phyloP scores from a whole-genome alignment of 768 basidiomycete species.

The Mycena haematopus region DNA sequence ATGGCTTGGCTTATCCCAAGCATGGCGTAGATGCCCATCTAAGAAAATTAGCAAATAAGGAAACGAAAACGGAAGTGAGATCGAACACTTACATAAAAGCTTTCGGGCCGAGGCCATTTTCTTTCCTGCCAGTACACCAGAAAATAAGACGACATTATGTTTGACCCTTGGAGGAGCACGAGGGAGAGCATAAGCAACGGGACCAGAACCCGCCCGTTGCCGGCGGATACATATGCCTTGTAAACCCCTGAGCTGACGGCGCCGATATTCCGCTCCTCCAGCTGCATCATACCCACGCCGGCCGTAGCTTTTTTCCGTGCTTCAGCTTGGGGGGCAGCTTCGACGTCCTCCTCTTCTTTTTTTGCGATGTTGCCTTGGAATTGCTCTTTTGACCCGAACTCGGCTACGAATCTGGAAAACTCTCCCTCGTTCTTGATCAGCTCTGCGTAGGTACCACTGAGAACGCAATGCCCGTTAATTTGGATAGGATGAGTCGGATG shows the following conservation, averaged over 20 bases:
- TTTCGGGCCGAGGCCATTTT: slow-evolving; percentile 62
- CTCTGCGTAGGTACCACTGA: slow-evolving; percentile 71
- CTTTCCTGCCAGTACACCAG: slow-evolving; percentile 86
- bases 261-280: slow-evolving; percentile 83
- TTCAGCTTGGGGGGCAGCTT: slow-evolving; percentile 38
- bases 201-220: slow-evolving; percentile 70
- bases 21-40: slow-evolving; percentile 85
- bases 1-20: slow-evolving; percentile 77
- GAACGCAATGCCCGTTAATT: neutral
- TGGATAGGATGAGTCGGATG: neutral
- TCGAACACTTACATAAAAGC: slow-evolving; percentile 70
- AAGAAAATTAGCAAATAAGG: slow-evolving; percentile 5
- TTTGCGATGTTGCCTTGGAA: slow-evolving; percentile 50
- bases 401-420: slow-evolving; percentile 75
- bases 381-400: slow-evolving; percentile 78
- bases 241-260: slow-evolving; percentile 64
- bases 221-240: slow-evolving; percentile 71
- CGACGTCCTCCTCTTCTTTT: slow-evolving; percentile 50
- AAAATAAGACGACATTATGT: slow-evolving; percentile 72
- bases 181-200: slow-evolving; percentile 70
- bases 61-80: neutral
- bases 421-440: slow-evolving; percentile 68
- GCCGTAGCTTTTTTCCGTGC: slow-evolving; percentile 44
- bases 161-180: slow-evolving; percentile 62
- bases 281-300: slow-evolving; percentile 75